A percentile compares a stretch with the other conserved stretches of the same genome.
Evolutionary conservation across 2,329 filamentous ascomycete genomes (phyloP).

Genomic region (Mollisiaceae sp.): DNA sequence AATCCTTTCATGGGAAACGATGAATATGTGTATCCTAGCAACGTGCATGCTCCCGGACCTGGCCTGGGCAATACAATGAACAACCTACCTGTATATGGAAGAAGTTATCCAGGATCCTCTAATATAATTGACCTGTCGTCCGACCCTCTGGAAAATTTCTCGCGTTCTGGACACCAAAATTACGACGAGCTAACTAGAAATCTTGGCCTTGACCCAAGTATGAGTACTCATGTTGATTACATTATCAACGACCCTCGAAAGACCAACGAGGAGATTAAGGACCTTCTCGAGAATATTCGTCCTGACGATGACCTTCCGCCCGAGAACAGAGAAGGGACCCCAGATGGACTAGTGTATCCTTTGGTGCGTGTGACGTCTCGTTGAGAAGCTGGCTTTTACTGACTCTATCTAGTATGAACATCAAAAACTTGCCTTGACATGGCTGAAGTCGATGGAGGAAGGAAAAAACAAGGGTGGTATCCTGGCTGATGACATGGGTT

Average conservation of each 20-base stretch:
- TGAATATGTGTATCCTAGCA: conserved; percentile 3
- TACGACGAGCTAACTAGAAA: conserved; percentile 43
- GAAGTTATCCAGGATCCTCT: conserved; percentile 2
- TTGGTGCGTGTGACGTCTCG: conserved; percentile 47
- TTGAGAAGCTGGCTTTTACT: conserved; percentile 15
- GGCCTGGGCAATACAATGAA: conserved; percentile 15
- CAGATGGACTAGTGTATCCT: conserved; percentile 67
- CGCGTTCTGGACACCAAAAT: conserved; percentile 46
- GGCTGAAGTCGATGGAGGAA: conserved; percentile 77
- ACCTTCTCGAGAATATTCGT: conserved; percentile 73
- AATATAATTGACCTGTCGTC: not conserved
- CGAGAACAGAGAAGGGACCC: conserved; percentile 70
- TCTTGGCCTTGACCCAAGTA: conserved; percentile 46
- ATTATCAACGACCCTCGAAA: conserved; percentile 52
- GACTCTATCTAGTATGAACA: conserved; percentile 64
- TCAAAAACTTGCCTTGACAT: conserved; percentile 77
- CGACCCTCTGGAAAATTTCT: conserved; percentile 36
- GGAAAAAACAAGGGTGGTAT: conserved; percentile 77
- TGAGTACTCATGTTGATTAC: conserved; percentile 31
- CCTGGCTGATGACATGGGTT: conserved; percentile 80
- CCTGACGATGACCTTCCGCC: conserved; percentile 70
- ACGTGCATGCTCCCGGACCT: not conserved
- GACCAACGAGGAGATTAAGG: conserved; percentile 69
- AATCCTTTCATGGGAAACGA: not conserved
- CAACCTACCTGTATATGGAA: conserved; percentile 7